A percentile compares a stretch with the other conserved stretches of the same genome.
Evolutionary conservation across 2,329 filamentous ascomycete genomes (phyloP).

Genomic region (Penicillium sumatraense): DNA sequence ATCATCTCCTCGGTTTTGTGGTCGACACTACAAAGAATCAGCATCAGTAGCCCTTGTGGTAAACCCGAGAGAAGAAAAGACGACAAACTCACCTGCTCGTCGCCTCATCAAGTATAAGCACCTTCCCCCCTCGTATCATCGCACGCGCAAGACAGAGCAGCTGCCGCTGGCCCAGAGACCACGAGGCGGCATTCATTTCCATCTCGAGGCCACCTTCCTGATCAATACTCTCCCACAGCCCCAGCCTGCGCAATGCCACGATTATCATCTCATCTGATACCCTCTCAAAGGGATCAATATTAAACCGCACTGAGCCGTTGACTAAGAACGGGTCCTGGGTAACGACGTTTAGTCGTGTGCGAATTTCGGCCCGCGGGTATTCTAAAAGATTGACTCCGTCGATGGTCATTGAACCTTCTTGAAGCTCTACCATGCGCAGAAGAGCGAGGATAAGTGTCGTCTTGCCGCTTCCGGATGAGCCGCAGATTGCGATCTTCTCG

Average conservation of each 20-base stretch:
- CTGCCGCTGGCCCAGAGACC: slow-evolving; percentile 63
- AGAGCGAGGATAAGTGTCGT: slow-evolving; percentile 27
- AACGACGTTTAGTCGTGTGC: slow-evolving; percentile 27
- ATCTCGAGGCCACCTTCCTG: too few relatives aligned
- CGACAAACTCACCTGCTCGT: slow-evolving; percentile 24
- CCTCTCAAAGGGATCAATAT: slow-evolving; percentile 34
- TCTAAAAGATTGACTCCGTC: slow-evolving; percentile 28
- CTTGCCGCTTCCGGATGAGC: slow-evolving; percentile 28
- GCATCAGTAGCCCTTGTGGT: neutral
- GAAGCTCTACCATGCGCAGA: slow-evolving; percentile 33
- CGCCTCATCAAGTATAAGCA: slow-evolving; percentile 28
- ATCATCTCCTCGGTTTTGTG: slow-evolving; percentile 57
- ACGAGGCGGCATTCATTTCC: too few relatives aligned
- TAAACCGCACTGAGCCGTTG: slow-evolving; percentile 30
- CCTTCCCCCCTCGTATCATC: slow-evolving; percentile 50
- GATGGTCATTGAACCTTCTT: slow-evolving; percentile 25
- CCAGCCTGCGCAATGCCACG: too few relatives aligned
- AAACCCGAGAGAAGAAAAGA: neutral
- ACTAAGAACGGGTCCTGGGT: slow-evolving; percentile 33
- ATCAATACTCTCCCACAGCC: slow-evolving; percentile 32
- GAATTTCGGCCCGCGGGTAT: slow-evolving; percentile 19
- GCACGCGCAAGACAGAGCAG: slow-evolving; percentile 63
- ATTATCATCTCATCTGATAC: too few relatives aligned
- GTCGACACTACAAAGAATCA: slow-evolving; percentile 51
- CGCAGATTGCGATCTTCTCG: slow-evolving; percentile 39